Percentiles rank a stretch among this genome's conserved stretches.
Conservation (phyloP, 306 rosid species). For the Medicago ruthenica region DNA sequence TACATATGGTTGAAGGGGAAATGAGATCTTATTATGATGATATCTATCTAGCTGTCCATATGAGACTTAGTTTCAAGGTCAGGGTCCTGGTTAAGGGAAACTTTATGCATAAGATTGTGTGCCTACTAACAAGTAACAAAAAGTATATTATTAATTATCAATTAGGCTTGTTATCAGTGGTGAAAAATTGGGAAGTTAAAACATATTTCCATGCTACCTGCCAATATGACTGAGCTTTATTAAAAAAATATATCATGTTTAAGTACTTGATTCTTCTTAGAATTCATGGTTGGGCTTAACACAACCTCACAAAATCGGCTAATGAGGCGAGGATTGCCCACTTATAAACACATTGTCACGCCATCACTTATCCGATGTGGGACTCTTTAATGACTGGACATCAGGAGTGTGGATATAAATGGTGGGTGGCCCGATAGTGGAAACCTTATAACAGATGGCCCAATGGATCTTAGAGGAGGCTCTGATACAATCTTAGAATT, state of each 20-base stretch:
- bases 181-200: constrained; percentile 8
- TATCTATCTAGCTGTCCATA: constrained; percentile 4
- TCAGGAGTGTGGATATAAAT: no score
- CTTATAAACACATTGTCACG: no score
- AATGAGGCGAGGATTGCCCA: no score
- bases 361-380: no score
- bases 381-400: no score
- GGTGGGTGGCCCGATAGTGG: no score
- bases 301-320: no score
- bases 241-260: background rate
- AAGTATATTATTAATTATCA: background rate
- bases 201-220: constrained; percentile 24
- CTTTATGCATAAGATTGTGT: constrained; percentile 4
- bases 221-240: background rate
- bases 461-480: no score
- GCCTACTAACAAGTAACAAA: background rate
- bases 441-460: no score
- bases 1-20: constrained; percentile 12
- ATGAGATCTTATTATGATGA: constrained; percentile 19
- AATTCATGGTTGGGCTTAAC: no score
- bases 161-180: background rate
- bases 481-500: no score
- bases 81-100: background rate
- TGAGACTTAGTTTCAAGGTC: background rate
- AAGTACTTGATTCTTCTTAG: no score